phyloP scores from a whole-genome alignment of 1,139 yeast genomes.

The Blastobotrys arbuscula region DNA sequence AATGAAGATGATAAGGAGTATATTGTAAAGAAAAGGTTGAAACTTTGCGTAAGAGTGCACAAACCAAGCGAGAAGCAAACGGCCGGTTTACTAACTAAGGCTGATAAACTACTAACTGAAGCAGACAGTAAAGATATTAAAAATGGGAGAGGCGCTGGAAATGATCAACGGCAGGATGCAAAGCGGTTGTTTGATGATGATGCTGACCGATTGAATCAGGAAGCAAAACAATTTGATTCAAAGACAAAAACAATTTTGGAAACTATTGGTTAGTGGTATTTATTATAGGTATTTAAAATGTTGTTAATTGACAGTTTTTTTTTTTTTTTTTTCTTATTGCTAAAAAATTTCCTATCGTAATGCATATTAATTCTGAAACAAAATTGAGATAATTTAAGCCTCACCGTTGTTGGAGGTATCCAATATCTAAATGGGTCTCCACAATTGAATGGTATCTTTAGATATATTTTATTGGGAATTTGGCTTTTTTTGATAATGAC shows the following conservation, averaged over 20 bases:
- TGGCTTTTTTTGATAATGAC: no score
- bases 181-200: background rate
- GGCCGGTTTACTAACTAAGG: background rate
- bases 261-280: background rate
- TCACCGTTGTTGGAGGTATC: no score
- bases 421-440: no score
- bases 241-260: no score
- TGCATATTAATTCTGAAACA: no score
- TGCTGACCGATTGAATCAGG: background rate
- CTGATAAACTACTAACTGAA: background rate
- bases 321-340: background rate
- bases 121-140: background rate
- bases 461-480: no score
- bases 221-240: no score
- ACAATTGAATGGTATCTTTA: no score
- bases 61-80: background rate
- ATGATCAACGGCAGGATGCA: background rate
- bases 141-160: background rate
- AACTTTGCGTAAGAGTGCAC: background rate
- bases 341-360: no score
- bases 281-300: background rate
- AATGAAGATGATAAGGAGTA: background rate
- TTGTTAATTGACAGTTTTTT: background rate
- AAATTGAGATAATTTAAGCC: no score
- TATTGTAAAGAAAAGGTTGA: background rate